These are phyloP conservation scores for Cnidoscolus chayamansa DNA, from an alignment of 441 rosid species.

Conservation along the genomic window DNA sequence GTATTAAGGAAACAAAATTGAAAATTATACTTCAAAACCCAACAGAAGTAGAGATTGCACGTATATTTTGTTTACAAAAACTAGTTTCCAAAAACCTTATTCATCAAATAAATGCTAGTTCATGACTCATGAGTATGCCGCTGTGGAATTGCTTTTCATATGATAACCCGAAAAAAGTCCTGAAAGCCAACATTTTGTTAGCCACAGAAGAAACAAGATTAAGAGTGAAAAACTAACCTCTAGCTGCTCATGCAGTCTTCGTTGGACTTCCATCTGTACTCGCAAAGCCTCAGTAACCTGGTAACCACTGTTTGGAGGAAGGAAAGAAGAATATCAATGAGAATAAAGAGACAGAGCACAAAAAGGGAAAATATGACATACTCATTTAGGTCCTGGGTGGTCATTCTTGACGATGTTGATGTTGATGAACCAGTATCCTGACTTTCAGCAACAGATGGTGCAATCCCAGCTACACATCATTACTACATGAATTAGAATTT, in stretches of 20 bases:
- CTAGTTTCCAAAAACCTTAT: not conserved
- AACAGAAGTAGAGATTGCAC: not conserved
- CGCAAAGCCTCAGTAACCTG: slow-evolving; percentile 90
- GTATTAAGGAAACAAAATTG: not conserved
- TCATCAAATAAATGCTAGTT: not conserved
- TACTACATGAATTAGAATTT: slow-evolving; percentile 18
- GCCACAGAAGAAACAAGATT: not conserved
- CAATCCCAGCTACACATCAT: slow-evolving; percentile 26
- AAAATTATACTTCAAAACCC: too few relatives aligned
- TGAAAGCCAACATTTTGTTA: not conserved
- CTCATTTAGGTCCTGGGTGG: slow-evolving; percentile 71
- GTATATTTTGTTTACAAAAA: not conserved
- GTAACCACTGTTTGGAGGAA: slow-evolving; percentile 54
- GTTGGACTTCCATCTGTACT: slow-evolving; percentile 95
- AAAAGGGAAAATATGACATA: slow-evolving; percentile 35
- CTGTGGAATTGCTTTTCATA: not conserved
- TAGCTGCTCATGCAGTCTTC: slow-evolving; percentile 85
- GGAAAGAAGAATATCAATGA: slow-evolving; percentile 17
- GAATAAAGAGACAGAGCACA: not conserved
- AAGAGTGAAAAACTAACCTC: slow-evolving; percentile 54
- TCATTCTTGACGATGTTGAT: slow-evolving; percentile 63
- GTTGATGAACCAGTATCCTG: slow-evolving; percentile 82
- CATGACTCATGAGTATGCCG: not conserved
- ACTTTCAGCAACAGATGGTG: slow-evolving; percentile 81
- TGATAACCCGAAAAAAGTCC: not conserved